Percentiles rank a stretch among this genome's conserved stretches.
These are phyloP conservation scores for Botrytis cinerea DNA, from an alignment of 2,329 filamentous ascomycete species.

Conservation along the genomic window DNA sequence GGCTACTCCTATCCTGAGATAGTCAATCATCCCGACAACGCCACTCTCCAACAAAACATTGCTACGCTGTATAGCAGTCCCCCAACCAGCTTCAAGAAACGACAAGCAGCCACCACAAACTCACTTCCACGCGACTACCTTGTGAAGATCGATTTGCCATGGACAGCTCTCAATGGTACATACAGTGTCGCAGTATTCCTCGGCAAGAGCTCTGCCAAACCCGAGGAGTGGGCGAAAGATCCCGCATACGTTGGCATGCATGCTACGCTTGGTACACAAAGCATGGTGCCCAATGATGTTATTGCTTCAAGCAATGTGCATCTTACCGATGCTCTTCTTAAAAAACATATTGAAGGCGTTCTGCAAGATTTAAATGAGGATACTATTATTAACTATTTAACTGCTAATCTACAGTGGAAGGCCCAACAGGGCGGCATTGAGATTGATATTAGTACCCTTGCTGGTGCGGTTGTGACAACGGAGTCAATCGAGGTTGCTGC, in stretches of 20 bases:
- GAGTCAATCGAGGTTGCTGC: conserved; percentile 19
- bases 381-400: conserved; percentile 37
- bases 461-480: neutral
- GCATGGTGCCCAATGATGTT: conserved; percentile 24
- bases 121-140: conserved; percentile 39
- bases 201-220: conserved; percentile 38
- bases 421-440: conserved; percentile 22
- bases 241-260: conserved; percentile 22
- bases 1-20: conserved; percentile 72
- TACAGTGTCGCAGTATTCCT: conserved; percentile 43
- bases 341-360: conserved; percentile 34
- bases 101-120: conserved; percentile 1
- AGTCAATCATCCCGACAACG: conserved; percentile 11
- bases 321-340: conserved; percentile 42
- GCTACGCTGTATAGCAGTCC: conserved; percentile 14
- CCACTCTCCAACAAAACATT: conserved; percentile 21
- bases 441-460: conserved; percentile 8
- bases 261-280: conserved; percentile 7
- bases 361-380: conserved; percentile 35
- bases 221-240: conserved; percentile 25
- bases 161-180: conserved; percentile 38
- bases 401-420: conserved; percentile 35
- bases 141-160: conserved; percentile 40
- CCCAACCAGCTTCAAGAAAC: neutral
- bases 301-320: conserved; percentile 44